These are phyloP conservation scores for Stereum hirsutum DNA, from an alignment of 1,284 basidiomycete genomes.

Conservation along the genomic window DNA sequence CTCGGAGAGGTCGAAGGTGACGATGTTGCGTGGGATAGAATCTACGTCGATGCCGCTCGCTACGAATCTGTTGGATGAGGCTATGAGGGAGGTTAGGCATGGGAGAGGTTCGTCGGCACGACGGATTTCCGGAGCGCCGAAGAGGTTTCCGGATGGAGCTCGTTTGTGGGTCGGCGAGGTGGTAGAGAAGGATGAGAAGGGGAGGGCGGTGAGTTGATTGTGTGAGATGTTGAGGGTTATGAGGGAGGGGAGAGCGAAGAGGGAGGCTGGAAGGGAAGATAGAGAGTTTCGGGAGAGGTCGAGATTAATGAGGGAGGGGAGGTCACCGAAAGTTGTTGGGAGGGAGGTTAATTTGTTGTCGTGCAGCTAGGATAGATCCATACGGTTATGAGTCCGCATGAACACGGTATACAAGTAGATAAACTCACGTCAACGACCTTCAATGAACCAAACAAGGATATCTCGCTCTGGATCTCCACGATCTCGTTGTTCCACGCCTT, in stretches of 20 bases:
- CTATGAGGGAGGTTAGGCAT: conserved; percentile 46
- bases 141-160: conserved; percentile 38
- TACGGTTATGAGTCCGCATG: neutral
- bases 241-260: conserved; percentile 62
- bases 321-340: conserved; percentile 55
- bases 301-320: conserved; percentile 50
- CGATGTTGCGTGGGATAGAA: conserved; percentile 20
- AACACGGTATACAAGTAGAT: neutral
- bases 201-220: conserved; percentile 50
- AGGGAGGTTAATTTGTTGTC: conserved; percentile 55
- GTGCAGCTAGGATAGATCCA: conserved; percentile 42
- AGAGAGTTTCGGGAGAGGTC: conserved; percentile 68
- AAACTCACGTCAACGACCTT: conserved; percentile 62
- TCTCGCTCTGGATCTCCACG: conserved; percentile 65
- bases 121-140: conserved; percentile 46
- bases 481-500: conserved; percentile 77
- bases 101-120: conserved; percentile 58
- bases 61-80: conserved; percentile 53
- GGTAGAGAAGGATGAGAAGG: too few species aligned
- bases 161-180: conserved; percentile 38
- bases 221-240: conserved; percentile 60
- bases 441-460: conserved; percentile 72
- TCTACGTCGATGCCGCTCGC: conserved; percentile 47
- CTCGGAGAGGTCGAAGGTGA: conserved; percentile 29
- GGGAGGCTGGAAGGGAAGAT: conserved; percentile 44